These are phyloP conservation scores for Xanthoparmelia taractica DNA, from an alignment of 495 filamentous ascomycete species.

Conservation along the genomic window DNA sequence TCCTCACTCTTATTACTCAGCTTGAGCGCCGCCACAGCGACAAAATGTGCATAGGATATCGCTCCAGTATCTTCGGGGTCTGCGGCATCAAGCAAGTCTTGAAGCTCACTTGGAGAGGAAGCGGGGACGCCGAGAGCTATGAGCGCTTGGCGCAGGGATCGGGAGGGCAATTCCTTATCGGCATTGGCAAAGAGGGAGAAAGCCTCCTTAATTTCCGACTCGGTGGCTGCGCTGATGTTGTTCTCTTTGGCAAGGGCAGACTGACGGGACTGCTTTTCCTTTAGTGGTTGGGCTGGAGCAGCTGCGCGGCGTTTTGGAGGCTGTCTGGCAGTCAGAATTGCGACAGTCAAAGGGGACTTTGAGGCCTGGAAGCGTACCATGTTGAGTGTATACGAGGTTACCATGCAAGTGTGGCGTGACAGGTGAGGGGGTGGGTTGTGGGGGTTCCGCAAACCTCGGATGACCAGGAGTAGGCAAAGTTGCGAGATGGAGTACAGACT, in stretches of 20 bases:
- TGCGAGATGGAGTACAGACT: neutral
- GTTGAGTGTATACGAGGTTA: neutral
- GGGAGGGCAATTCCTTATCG: slow-evolving; percentile 20
- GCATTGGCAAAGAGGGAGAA: slow-evolving; percentile 65
- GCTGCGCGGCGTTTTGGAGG: slow-evolving; percentile 22
- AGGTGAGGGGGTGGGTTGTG: neutral
- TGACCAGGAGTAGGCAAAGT: neutral
- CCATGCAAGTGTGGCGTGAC: neutral
- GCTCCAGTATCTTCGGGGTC: slow-evolving; percentile 75
- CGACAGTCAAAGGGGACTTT: no score
- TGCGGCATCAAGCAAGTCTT: slow-evolving; percentile 64
- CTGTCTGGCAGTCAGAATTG: slow-evolving; percentile 1
- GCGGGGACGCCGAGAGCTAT: slow-evolving; percentile 72
- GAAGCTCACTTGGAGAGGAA: slow-evolving; percentile 53
- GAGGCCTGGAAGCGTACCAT: slow-evolving; percentile 7
- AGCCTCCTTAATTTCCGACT: slow-evolving; percentile 82
- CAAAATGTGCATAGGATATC: slow-evolving; percentile 66
- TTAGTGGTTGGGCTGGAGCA: slow-evolving; percentile 8
- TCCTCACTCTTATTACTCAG: slow-evolving; percentile 50
- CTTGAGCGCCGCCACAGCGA: slow-evolving; percentile 80
- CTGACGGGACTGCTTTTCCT: slow-evolving; percentile 35
- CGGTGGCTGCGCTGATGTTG: slow-evolving; percentile 72
- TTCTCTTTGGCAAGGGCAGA: slow-evolving; percentile 88
- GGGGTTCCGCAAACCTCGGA: neutral
- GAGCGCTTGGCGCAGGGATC: slow-evolving; percentile 24